These are phyloP conservation scores for Neofusicoccum parvum DNA, from an alignment of 2,329 filamentous ascomycete genomes.

Conservation along the genomic window DNA sequence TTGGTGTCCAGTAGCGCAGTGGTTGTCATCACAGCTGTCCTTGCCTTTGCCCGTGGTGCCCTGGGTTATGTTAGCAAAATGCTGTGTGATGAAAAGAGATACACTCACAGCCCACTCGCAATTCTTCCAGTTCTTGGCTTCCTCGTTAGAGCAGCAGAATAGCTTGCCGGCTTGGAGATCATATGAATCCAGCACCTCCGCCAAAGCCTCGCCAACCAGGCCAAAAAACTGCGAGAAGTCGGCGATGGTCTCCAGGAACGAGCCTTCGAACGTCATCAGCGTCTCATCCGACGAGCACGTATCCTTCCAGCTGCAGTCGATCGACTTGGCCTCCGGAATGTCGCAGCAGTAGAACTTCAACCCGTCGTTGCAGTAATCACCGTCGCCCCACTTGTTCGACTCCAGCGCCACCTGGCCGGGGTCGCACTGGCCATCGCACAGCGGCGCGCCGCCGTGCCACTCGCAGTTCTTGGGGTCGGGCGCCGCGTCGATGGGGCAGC, in stretches of 20 bases:
- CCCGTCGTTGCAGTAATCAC: background rate
- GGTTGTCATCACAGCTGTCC: conserved; percentile 36
- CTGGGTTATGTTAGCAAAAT: conserved; percentile 15
- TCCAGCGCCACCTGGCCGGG: background rate
- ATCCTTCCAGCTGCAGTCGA: background rate
- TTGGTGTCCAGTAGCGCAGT: conserved; percentile 31
- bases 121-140: conserved; percentile 34
- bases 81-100: background rate
- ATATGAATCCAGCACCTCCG: background rate
- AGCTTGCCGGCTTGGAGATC: conserved; percentile 21
- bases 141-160: conserved; percentile 34
- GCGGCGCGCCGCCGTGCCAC: background rate
- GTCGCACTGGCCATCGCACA: background rate
- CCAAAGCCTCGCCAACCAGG: background rate
- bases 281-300: background rate
- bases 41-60: conserved; percentile 30
- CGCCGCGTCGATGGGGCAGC: background rate
- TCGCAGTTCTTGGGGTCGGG: background rate
- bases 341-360: background rate
- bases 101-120: conserved; percentile 31
- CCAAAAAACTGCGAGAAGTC: background rate
- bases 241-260: background rate
- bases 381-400: background rate
- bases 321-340: background rate
- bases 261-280: background rate